Conservation (phyloP, 352 stramenopile genomes). For the Phytophthora crassamura region DNA sequence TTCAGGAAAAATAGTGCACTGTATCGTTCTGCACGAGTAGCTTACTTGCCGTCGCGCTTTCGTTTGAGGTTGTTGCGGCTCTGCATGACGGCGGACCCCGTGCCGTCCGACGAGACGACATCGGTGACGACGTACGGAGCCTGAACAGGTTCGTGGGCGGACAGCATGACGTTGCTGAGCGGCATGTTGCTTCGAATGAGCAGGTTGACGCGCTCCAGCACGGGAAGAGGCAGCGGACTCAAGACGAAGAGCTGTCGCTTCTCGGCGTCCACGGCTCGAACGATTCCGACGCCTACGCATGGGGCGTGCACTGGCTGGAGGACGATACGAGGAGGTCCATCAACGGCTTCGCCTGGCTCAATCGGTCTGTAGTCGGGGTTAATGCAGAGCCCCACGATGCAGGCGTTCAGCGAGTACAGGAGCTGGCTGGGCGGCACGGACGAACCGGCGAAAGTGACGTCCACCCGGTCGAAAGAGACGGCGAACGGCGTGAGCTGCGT, state of each 20-base stretch:
- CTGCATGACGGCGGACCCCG: constrained; percentile 79
- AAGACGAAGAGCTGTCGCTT: constrained; percentile 69
- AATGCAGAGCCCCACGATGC: constrained; percentile 78
- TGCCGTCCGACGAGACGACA: constrained; percentile 75
- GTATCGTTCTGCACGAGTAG: constrained; percentile 31
- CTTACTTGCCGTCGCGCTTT: constrained; percentile 70
- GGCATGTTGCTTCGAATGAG: constrained; percentile 74
- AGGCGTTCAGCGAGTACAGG: constrained; percentile 75
- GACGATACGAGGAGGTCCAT: constrained; percentile 59
- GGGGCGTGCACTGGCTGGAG: constrained; percentile 60
- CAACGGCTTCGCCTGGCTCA: constrained; percentile 13
- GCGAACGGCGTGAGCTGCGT: constrained; percentile 48
- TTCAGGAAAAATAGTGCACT: constrained; percentile 7
- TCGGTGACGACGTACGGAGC: constrained; percentile 75
- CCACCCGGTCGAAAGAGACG: constrained; percentile 65
- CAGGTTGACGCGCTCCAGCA: constrained; percentile 75
- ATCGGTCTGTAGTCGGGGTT: constrained; percentile 48
- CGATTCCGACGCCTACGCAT: constrained; percentile 70
- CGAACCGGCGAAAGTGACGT: constrained; percentile 62
- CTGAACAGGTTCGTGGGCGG: constrained; percentile 46
- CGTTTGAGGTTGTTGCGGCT: constrained; percentile 90
- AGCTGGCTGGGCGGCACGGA: constrained; percentile 79
- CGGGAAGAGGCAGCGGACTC: constrained; percentile 59
- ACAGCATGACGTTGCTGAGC: constrained; percentile 63
- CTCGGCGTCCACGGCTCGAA: constrained; percentile 66